phyloP scores from a whole-genome alignment of 2,329 filamentous ascomycete genomes.

The Colletotrichum graminicola region DNA sequence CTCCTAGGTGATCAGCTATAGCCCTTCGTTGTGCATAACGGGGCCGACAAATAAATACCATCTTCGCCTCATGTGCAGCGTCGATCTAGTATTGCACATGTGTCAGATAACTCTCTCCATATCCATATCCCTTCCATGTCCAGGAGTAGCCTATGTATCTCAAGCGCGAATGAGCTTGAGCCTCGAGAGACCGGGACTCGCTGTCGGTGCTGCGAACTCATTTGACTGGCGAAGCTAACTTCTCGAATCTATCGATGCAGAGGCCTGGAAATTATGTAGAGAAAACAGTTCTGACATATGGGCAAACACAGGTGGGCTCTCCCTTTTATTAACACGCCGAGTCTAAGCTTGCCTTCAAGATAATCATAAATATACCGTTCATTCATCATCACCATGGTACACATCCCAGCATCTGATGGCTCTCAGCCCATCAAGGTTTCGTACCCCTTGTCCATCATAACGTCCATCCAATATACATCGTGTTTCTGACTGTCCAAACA shows the following conservation, averaged over 20 bases:
- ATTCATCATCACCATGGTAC: no score
- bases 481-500: slow-evolving; percentile 43
- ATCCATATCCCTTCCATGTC: background rate
- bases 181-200: background rate
- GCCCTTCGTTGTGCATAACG: background rate
- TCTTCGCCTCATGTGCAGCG: background rate
- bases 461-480: slow-evolving; percentile 60
- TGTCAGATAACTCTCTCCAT: background rate
- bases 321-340: background rate
- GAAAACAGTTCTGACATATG: no score
- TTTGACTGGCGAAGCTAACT: background rate
- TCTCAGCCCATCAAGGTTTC: slow-evolving; percentile 44
- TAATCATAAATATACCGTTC: no score
- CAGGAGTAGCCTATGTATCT: background rate
- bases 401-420: no score
- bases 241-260: background rate
- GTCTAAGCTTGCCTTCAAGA: rapidly evolving
- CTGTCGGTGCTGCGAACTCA: background rate
- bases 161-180: background rate
- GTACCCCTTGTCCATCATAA: slow-evolving; percentile 46
- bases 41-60: background rate
- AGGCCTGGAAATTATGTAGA: background rate
- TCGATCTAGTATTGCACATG: background rate
- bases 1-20: background rate
- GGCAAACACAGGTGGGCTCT: background rate